Evolutionary conservation across 306 rosid genomes (phyloP), one percentile per base, ranked within the genome.

Genomic region (Comarum palustre): DNA sequence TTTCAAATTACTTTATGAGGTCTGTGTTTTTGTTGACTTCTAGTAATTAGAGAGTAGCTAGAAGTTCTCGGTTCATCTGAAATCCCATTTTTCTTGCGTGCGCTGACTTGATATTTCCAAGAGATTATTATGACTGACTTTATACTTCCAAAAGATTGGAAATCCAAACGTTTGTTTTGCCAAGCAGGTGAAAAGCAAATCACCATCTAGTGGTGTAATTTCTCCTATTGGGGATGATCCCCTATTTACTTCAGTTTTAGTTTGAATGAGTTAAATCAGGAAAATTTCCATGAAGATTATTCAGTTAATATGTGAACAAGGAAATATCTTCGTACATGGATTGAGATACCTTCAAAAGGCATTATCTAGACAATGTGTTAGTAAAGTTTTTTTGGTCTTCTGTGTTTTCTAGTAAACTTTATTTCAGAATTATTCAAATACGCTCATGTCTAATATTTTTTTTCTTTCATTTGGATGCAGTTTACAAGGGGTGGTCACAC

Each of bases 401-500:
- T 62, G 43, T 34, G 15, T 25, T 29, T 16, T 29, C 36, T 29
- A 29, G 3, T 62, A 19, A 6, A 63, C 22, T 16, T 38, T 32
- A 32, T 61, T 32, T 61, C 66, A 17, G 6, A 14, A 19, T 29
- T 59, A 59, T 59, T 59, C 43, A 61, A 12, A 29, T 61, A 22
- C 4, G 36, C 14, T 36, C 6, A 22, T 8, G 16, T 54, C n/a
- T 58, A 42, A 59, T 27, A 58, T 0, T 1, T 17, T 66, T 72
- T 19, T 69, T 72, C n/a, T n/a, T 71, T 51, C 15, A 27, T 60
- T 71, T 52, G 50, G 73, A 76, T 84, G 87, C 93, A 95, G 99
- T 95, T 95, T 86, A 84, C 99, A 57, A 72, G 90, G 83, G 77
- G 79, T 17, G 99, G 99, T 41, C 92, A 91, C 73, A 91, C 99